Evolutionary conservation across 192 early-diverging fungal species (phyloP).

Genomic region (Rhizoclosmatium sp.): DNA sequence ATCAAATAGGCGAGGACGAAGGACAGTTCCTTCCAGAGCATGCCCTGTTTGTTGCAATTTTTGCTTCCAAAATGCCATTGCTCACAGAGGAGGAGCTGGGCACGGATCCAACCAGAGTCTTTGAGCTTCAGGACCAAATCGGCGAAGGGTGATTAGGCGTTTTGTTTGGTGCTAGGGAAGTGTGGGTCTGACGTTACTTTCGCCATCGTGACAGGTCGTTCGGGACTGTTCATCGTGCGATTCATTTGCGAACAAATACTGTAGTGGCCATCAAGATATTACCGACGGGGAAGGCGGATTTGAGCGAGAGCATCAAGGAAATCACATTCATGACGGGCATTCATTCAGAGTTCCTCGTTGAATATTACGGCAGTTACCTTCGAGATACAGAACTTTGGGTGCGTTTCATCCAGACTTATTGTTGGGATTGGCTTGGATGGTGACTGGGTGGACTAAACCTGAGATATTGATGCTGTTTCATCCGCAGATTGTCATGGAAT

Average conservation of each 20-base stretch:
- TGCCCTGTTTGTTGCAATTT: no score
- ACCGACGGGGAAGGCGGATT: constrained; percentile 55
- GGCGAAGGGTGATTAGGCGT: constrained; percentile 37
- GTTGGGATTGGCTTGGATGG: neutral
- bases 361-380: constrained; percentile 61
- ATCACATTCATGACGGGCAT: constrained; percentile 63
- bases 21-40: no score
- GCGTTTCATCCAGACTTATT: constrained; percentile 1
- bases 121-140: constrained; percentile 42
- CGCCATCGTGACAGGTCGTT: constrained; percentile 50
- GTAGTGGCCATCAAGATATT: constrained; percentile 62
- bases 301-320: constrained; percentile 58
- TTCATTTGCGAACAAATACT: constrained; percentile 52
- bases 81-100: constrained; percentile 28
- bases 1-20: no score
- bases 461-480: constrained; percentile 1
- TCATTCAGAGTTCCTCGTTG: constrained; percentile 54
- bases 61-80: neutral
- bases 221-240: constrained; percentile 65
- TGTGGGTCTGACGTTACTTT: neutral
- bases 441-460: neutral
- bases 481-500: constrained; percentile 70
- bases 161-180: neutral
- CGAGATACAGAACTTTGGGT: constrained; percentile 61
- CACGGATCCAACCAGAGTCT: constrained; percentile 36